Evolutionary conservation across 2,329 filamentous ascomycete genomes (phyloP).

Genomic region (Aspergillus terreus): DNA sequence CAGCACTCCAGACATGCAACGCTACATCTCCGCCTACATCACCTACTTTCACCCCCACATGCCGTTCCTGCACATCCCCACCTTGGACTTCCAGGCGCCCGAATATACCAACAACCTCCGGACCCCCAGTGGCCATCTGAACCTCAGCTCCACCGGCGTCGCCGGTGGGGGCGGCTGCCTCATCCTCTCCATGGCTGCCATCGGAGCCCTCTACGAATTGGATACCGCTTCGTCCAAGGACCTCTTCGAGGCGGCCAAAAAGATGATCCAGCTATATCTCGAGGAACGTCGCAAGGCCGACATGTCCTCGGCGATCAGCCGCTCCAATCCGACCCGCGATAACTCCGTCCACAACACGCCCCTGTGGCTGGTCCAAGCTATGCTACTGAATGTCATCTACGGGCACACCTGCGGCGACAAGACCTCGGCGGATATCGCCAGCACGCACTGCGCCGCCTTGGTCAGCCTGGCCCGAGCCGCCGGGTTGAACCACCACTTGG

Average conservation of each 20-base stretch:
- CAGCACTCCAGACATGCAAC: slow-evolving; percentile 78
- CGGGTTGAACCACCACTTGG: slow-evolving; percentile 58
- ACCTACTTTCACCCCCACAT: slow-evolving; percentile 90
- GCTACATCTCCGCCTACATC: slow-evolving; percentile 86
- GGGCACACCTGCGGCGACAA: slow-evolving; percentile 94
- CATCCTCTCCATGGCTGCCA: slow-evolving; percentile 82
- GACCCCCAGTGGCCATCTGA: slow-evolving; percentile 51
- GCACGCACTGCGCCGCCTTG: slow-evolving; percentile 83
- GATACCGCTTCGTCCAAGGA: slow-evolving; percentile 76
- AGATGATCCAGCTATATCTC: slow-evolving; percentile 88
- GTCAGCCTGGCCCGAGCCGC: slow-evolving; percentile 88
- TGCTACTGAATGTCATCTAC: slow-evolving; percentile 94
- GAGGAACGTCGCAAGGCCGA: slow-evolving; percentile 87
- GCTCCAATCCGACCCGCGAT: slow-evolving; percentile 52
- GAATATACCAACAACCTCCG: slow-evolving; percentile 60
- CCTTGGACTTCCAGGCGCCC: slow-evolving; percentile 81
- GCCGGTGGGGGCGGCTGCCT: slow-evolving; percentile 80
- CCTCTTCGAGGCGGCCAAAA: slow-evolving; percentile 88
- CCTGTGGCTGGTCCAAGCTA: slow-evolving; percentile 92
- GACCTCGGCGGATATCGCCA: slow-evolving; percentile 83
- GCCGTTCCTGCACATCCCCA: slow-evolving; percentile 90
- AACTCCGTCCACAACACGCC: slow-evolving; percentile 70
- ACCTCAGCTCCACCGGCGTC: slow-evolving; percentile 52
- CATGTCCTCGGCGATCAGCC: slow-evolving; percentile 59
- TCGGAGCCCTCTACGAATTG: slow-evolving; percentile 80